Base-by-base conservation (phyloP, 805 yeast genomes). In the Suhomyces faveliae region DNA sequence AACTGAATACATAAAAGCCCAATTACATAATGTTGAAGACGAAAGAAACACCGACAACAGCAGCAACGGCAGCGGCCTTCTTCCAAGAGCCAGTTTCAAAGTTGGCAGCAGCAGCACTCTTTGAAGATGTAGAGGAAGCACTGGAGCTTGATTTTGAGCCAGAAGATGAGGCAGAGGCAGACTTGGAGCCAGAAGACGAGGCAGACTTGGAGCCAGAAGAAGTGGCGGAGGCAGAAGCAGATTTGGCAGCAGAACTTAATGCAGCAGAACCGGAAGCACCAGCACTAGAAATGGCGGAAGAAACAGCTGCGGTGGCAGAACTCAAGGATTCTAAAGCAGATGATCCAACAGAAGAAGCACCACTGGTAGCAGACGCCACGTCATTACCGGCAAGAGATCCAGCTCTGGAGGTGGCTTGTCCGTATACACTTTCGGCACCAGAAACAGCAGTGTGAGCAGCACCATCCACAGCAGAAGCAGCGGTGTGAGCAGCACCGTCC, bases 41-140 rank as follows among this genome's bases (percentile, higher is more conserved):
- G 49, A 70, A 66, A 33, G 72, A 62, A 47, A 62, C 51, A 38
- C 74, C 75, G 40, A 70, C 62, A 45, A 70, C 40, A 43, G 67
- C 70, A 40, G 68, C 70, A 39, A 71, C 61, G 23, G 64, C 67
- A 47, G 60, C 64, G 37, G 71, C 63, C 58, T 59, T 68, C 60
- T 71, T 70, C 75, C 73, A 70, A 35, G 63, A 52, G 15, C 65
- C 59, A 33, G 58, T 35, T 8, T 61, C 66, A 35, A 55, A 29
- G 46, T 44, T 47, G 21, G 55, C 52, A 27, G 62, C 57, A 37
- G 48, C 48, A 25, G 57, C 46, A 10, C 53, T 38, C 10, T 57
- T 43, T 8, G 61, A 46, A 27, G 59, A n/a, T n/a, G n/a, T n/a
- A n/a, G n/a, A n/a, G n/a, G n/a, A n/a, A n/a, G n/a, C n/a, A n/a